Evolutionary conservation across 2,329 filamentous ascomycete species (phyloP).

Genomic region (Hypoxylon sp.): DNA sequence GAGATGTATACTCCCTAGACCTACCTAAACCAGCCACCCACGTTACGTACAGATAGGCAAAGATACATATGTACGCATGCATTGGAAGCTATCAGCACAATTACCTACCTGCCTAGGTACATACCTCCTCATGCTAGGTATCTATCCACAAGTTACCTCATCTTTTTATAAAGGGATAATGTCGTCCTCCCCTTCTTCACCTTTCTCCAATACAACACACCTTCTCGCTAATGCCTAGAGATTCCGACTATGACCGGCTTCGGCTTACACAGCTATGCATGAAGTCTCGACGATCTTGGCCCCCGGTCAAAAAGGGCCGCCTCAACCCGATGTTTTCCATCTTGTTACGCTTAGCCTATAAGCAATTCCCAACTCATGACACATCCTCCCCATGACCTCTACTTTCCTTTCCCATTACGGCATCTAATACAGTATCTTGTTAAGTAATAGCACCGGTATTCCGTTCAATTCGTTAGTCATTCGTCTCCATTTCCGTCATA

Average conservation of each 20-base stretch:
- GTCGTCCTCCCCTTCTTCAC: constrained; percentile 1
- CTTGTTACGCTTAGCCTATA: constrained; percentile 19
- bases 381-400: constrained; percentile 15
- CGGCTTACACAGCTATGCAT: constrained; percentile 26
- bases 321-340: constrained; percentile 39
- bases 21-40: constrained; percentile 30
- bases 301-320: constrained; percentile 26
- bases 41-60: not conserved
- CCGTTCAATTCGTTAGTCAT: constrained; percentile 23
- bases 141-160: not conserved
- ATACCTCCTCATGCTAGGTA: not conserved
- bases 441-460: constrained; percentile 29
- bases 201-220: not conserved
- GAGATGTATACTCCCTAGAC: constrained; percentile 28
- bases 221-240: constrained; percentile 3
- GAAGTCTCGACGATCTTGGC: constrained; percentile 21
- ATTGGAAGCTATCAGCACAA: not conserved
- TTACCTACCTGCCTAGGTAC: not conserved
- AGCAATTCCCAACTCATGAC: constrained; percentile 29
- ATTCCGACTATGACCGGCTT: constrained; percentile 23
- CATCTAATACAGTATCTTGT: constrained; percentile 23
- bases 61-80: not conserved
- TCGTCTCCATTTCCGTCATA: constrained; percentile 8
- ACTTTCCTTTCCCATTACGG: constrained; percentile 17
- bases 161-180: constrained; percentile 17